Conservation (phyloP, 169 alveolate genomes). For the Ichthyophthirius multifiliis region DNA sequence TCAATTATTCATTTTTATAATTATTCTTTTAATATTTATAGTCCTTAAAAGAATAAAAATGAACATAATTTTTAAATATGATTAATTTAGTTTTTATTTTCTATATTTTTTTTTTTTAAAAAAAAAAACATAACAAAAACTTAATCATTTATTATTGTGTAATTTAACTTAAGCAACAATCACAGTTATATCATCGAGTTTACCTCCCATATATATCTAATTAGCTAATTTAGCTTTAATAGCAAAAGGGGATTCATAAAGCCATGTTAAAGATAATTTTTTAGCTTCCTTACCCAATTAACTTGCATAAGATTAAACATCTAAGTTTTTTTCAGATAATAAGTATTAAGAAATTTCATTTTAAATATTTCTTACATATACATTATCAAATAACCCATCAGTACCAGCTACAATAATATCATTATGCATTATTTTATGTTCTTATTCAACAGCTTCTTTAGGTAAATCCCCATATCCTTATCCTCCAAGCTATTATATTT, state of each 20-base stretch:
- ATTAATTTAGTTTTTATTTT: too few relatives aligned
- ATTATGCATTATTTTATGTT: constrained; percentile 50
- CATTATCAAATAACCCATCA: constrained; percentile 79
- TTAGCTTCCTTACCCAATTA: constrained; percentile 52
- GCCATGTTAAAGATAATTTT: constrained; percentile 23
- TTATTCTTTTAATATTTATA: too few relatives aligned
- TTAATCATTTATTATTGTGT: too few relatives aligned
- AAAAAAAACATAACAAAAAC: too few relatives aligned
- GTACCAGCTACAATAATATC: constrained; percentile 66
- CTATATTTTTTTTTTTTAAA: too few relatives aligned
- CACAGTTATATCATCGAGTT: constrained; percentile 78
- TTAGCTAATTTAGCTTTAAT: constrained; percentile 45
- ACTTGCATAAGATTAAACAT: constrained; percentile 41
- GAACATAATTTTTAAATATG: too few relatives aligned
- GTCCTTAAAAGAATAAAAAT: too few relatives aligned
- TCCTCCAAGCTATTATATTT: constrained; percentile 51
- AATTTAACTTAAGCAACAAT: constrained; percentile 47
- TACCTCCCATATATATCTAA: constrained; percentile 58
- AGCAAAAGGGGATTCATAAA: constrained; percentile 54
- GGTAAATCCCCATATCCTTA: constrained; percentile 57
- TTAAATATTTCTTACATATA: constrained; percentile 44
- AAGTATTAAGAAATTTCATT: constrained; percentile 13
- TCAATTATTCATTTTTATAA: too few relatives aligned
- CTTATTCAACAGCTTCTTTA: constrained; percentile 18
- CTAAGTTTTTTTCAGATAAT: not conserved